Conservation (phyloP, 352 stramenopile genomes). For the Phytopythium kandeliae region DNA sequence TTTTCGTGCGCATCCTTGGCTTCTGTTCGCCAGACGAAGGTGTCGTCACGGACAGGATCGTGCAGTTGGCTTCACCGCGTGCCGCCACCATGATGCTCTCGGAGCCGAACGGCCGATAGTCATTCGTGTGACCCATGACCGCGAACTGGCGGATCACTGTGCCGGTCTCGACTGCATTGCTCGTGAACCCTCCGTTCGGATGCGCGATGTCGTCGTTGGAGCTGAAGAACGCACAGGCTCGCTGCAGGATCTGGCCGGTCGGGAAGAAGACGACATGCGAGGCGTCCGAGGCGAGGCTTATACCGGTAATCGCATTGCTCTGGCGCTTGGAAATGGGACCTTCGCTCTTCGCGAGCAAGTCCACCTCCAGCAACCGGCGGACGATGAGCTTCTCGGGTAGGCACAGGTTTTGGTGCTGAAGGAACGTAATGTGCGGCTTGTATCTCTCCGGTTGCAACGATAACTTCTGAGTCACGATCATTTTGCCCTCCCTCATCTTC, state of each 20-base stretch:
- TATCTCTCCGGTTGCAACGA: no score
- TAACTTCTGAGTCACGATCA: not conserved
- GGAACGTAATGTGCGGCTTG: constrained; percentile 13
- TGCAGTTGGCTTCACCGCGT: constrained; percentile 11
- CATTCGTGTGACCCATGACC: constrained; percentile 39
- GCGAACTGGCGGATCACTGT: constrained; percentile 52
- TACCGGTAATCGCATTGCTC: constrained; percentile 54
- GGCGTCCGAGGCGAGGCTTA: constrained; percentile 16
- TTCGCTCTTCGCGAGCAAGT: constrained; percentile 18
- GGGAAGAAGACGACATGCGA: constrained; percentile 65
- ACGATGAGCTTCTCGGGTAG: constrained; percentile 43
- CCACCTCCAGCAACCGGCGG: constrained; percentile 23
- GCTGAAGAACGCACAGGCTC: constrained; percentile 49
- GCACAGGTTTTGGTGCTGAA: constrained; percentile 28
- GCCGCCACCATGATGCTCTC: constrained; percentile 26
- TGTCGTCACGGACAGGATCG: constrained; percentile 20
- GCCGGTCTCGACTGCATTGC: constrained; percentile 48
- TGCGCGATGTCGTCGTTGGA: constrained; percentile 5
- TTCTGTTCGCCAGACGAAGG: constrained; percentile 9
- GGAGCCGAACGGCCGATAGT: constrained; percentile 26
- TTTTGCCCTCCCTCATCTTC: constrained; percentile 12
- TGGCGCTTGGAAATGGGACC: constrained; percentile 42
- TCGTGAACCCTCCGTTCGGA: constrained; percentile 13
- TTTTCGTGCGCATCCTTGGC: constrained; percentile 27
- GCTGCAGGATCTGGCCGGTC: constrained; percentile 56